A percentile compares a stretch with the other conserved stretches of the same genome.
Evolutionary conservation across 1,284 basidiomycete species (phyloP).

Genomic region (Fomitopsis betulina): DNA sequence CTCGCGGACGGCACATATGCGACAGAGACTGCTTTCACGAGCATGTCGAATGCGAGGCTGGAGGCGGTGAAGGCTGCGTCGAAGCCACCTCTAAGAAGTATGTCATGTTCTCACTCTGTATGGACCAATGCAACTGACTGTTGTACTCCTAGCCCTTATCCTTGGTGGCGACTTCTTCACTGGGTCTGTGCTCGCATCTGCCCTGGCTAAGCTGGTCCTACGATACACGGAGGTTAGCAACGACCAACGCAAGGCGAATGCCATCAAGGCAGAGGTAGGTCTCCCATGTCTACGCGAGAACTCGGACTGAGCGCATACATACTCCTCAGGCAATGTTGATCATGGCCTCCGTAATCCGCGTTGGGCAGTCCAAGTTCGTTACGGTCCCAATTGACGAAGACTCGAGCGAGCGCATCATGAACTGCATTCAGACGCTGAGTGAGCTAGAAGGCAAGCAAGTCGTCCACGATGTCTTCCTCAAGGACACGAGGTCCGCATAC

Average conservation of each 20-base stretch:
- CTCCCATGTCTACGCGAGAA: not conserved
- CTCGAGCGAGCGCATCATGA: constrained; percentile 94
- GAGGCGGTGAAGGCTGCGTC: constrained; percentile 82
- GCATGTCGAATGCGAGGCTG: constrained; percentile 59
- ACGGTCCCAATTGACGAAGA: constrained; percentile 96
- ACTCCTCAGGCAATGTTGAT: constrained; percentile 83
- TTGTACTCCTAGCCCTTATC: constrained; percentile 61
- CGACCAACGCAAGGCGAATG: constrained; percentile 62
- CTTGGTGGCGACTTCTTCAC: constrained; percentile 98
- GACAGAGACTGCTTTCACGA: constrained; percentile 90
- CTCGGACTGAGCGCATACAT: not conserved
- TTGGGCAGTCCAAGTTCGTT: constrained; percentile 95
- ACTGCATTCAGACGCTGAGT: constrained; percentile 92
- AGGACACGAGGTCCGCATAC: constrained; percentile 91
- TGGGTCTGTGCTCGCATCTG: constrained; percentile 83
- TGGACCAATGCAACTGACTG: not conserved
- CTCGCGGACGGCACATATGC: constrained; percentile 98
- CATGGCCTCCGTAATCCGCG: constrained; percentile 95
- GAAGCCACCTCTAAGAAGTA: constrained; percentile 88
- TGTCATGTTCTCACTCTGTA: constrained; percentile 13
- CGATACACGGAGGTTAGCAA: constrained; percentile 65
- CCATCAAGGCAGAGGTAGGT: constrained; percentile 80
- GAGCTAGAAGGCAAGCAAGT: constrained; percentile 60
- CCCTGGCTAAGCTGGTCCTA: constrained; percentile 90
- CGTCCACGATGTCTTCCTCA: constrained; percentile 85